Conservation (phyloP, 2,329 filamentous ascomycete genomes). For the Aureobasidium sp. region DNA sequence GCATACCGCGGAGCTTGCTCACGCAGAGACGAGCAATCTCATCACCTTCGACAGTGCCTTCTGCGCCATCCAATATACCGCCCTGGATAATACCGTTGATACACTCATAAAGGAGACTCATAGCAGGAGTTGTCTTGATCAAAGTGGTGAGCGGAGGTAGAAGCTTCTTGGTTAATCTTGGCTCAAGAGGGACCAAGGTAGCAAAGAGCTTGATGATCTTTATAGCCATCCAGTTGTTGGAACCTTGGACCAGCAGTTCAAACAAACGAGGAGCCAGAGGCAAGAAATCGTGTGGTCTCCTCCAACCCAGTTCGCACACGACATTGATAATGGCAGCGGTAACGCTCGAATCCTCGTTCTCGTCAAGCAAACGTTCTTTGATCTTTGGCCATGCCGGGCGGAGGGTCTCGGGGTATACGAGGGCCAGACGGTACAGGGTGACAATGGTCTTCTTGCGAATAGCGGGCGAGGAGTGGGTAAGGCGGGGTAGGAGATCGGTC, state of each 20-base stretch:
- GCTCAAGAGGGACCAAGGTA: slow-evolving; percentile 84
- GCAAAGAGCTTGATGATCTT: slow-evolving; percentile 99
- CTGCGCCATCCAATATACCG: slow-evolving; percentile 77
- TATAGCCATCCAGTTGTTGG: slow-evolving; percentile 99
- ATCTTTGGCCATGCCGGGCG: slow-evolving; percentile 95
- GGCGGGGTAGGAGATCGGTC: slow-evolving; percentile 73
- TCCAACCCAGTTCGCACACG: slow-evolving; percentile 90
- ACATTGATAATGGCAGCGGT: slow-evolving; percentile 96
- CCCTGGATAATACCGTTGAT: slow-evolving; percentile 98
- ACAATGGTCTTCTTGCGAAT: slow-evolving; percentile 95
- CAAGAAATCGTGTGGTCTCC: slow-evolving; percentile 86
- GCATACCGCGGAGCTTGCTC: slow-evolving; percentile 86
- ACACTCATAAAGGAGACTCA: slow-evolving; percentile 97
- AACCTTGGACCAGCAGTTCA: slow-evolving; percentile 80
- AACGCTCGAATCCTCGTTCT: slow-evolving; percentile 81
- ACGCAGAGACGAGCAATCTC: slow-evolving; percentile 91
- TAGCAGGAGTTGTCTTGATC: slow-evolving; percentile 88
- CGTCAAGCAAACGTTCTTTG: slow-evolving; percentile 86
- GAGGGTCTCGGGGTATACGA: slow-evolving; percentile 94
- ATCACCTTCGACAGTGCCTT: slow-evolving; percentile 72
- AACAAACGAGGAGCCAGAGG: slow-evolving; percentile 86
- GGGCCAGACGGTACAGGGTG: slow-evolving; percentile 81
- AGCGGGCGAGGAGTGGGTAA: slow-evolving; percentile 75
- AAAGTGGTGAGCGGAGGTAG: slow-evolving; percentile 84
- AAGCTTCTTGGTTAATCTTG: slow-evolving; percentile 81